Percentiles rank a stretch among this genome's conserved stretches.
phyloP scores from a whole-genome alignment of 2,329 filamentous ascomycete species.

The Dendryphion nanum region DNA sequence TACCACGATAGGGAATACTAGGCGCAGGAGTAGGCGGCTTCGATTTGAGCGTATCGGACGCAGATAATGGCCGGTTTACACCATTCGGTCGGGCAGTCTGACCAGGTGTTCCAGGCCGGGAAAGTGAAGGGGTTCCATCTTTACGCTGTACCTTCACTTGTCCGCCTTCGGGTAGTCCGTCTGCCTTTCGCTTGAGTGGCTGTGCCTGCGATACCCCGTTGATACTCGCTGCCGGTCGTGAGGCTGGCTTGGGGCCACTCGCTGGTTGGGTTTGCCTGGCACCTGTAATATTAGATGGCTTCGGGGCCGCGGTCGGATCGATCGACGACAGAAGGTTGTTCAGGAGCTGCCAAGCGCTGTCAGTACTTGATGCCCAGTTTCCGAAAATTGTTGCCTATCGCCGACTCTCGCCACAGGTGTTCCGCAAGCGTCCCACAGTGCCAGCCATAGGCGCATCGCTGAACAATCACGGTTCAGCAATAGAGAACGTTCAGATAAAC shows the following conservation, averaged over 20 bases:
- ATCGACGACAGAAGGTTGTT: constrained; percentile 40
- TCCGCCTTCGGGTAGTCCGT: constrained; percentile 28
- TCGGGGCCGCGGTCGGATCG: constrained; percentile 28
- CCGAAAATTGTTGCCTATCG: too few relatives aligned
- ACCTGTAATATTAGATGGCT: constrained; percentile 7
- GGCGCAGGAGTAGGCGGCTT: constrained; percentile 18
- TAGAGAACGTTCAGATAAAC: too few relatives aligned
- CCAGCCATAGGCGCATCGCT: too few relatives aligned
- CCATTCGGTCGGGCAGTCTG: constrained; percentile 24
- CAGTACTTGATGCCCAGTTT: too few relatives aligned
- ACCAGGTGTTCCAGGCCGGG: too few relatives aligned
- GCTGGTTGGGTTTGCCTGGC: constrained; percentile 20
- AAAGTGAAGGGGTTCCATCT: too few relatives aligned
- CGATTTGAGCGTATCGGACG: constrained; percentile 21
- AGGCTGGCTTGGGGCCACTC: constrained; percentile 31
- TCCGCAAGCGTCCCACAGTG: too few relatives aligned
- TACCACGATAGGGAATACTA: constrained; percentile 38
- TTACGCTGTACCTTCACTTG: constrained; percentile 35
- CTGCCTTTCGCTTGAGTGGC: constrained; percentile 42
- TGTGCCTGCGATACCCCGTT: constrained; percentile 35
- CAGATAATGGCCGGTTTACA: constrained; percentile 22
- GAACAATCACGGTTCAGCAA: too few relatives aligned
- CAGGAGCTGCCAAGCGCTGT: constrained; percentile 19
- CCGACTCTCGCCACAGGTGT: too few relatives aligned
- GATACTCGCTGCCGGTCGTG: constrained; percentile 20